phyloP scores from a whole-genome alignment of 2,329 filamentous ascomycete genomes.

The Neonectria punicea region DNA sequence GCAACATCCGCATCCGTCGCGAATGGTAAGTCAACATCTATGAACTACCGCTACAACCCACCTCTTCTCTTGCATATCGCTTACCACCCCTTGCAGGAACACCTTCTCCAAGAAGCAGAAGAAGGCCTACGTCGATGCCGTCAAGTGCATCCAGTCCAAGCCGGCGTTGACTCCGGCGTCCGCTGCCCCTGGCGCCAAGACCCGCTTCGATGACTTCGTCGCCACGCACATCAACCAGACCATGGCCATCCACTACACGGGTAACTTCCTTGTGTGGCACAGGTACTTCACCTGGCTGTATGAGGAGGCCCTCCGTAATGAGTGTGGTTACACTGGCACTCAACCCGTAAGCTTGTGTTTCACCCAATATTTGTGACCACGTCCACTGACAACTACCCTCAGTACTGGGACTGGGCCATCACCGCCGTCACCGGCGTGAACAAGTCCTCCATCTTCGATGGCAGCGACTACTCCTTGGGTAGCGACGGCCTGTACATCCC shows the following conservation, averaged over 20 bases:
- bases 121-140: slow-evolving; percentile 55
- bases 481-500: slow-evolving; percentile 54
- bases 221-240: slow-evolving; percentile 61
- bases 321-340: slow-evolving; percentile 51
- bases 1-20: slow-evolving; percentile 44
- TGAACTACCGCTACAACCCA: background rate
- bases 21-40: slow-evolving; percentile 42
- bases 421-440: slow-evolving; percentile 49
- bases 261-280: slow-evolving; percentile 47
- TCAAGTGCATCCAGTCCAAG: slow-evolving; percentile 55
- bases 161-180: slow-evolving; percentile 48
- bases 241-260: slow-evolving; percentile 54
- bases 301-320: slow-evolving; percentile 45
- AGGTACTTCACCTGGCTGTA: slow-evolving; percentile 48
- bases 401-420: slow-evolving; percentile 60
- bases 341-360: slow-evolving; percentile 47
- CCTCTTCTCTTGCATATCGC: background rate
- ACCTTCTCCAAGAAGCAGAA: slow-evolving; percentile 39
- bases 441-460: slow-evolving; percentile 60
- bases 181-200: slow-evolving; percentile 54
- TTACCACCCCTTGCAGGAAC: slow-evolving; percentile 32
- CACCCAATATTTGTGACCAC: background rate
- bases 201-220: slow-evolving; percentile 61
- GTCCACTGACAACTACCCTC: slow-evolving; percentile 6
- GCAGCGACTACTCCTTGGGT: slow-evolving; percentile 56